A percentile compares a stretch with the other conserved stretches of the same genome.
Conservation (phyloP, 2,329 filamentous ascomycete genomes). For the Fusarium decemcellulare region DNA sequence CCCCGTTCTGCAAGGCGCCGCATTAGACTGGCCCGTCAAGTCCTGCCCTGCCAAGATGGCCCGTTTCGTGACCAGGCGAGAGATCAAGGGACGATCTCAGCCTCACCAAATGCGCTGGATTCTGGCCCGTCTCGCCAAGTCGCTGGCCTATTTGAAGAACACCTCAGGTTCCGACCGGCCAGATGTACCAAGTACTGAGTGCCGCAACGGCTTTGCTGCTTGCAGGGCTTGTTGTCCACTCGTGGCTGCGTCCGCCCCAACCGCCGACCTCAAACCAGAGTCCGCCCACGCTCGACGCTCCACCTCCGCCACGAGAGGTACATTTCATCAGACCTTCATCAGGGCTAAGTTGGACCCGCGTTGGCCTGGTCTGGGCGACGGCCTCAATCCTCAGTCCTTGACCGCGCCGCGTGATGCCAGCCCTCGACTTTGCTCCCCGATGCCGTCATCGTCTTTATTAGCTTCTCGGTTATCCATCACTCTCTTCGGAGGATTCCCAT, state of each 20-base stretch:
- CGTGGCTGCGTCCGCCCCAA: conserved; percentile 47
- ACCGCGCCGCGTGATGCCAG: conserved; percentile 38
- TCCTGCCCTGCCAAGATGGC: conserved; percentile 14
- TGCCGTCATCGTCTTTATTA: conserved; percentile 40
- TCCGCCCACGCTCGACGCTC: conserved; percentile 43
- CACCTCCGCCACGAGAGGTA: conserved; percentile 40
- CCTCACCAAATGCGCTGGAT: conserved; percentile 40
- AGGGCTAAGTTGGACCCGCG: conserved; percentile 40
- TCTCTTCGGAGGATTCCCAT: conserved; percentile 43
- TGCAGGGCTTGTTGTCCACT: conserved; percentile 43
- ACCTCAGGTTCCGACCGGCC: neutral
- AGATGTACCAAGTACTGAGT: conserved; percentile 36
- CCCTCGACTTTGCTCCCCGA: conserved; percentile 23
- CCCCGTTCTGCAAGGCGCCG: conserved; percentile 24
- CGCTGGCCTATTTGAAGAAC: neutral
- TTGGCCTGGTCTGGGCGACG: conserved; percentile 41
- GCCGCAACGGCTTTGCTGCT: conserved; percentile 34
- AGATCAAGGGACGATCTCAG: conserved; percentile 43
- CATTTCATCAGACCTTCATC: conserved; percentile 32
- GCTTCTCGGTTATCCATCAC: conserved; percentile 25
- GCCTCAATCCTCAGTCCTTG: conserved; percentile 49
- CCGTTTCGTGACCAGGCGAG: conserved; percentile 9
- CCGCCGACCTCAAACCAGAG: conserved; percentile 48
- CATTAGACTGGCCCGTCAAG: conserved; percentile 11
- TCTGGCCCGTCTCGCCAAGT: conserved; percentile 9